Evolutionary conservation across 345 rosid genomes (phyloP), one percentile per base, ranked within the genome.

Genomic region (Gossypium bickii): DNA sequence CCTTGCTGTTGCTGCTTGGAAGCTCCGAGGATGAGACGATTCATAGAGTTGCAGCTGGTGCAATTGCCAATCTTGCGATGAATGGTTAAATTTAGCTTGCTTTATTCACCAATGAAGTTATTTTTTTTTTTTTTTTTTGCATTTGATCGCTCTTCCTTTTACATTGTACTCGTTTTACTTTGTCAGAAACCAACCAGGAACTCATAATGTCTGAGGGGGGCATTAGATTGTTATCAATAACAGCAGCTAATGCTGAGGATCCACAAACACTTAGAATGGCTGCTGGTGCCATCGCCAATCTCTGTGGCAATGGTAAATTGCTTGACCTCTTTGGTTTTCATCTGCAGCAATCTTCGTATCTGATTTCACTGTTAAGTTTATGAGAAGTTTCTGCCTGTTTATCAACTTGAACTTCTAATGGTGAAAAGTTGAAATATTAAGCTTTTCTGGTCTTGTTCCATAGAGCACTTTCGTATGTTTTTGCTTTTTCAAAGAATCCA

Each of bases 41-140:
- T 67, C 97, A 96, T 75, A 86, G 98, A 79, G 98, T 96, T 74
- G 98, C 99, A 72, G 98, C 99, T 58, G 99, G 99, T 78, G 99
- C 99, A 71, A 86, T 96, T 72, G 99, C 99, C 70, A 96, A 96
- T 83, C 97, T 96, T 71, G 98, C 99, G n/a, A 96, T 96, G 99
- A 96, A 89, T 70, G 99, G 99, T 96, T 74, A 79, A 53, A 48
- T 78, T 74, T 43, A 52, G 29, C 11, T 34, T 18, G 38, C 45
- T 12, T 47, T 15, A 15, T 60, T 45, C 22, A 45, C 48, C 70
- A 12, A 6, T 34, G 44, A 62, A 66, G 38, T 61, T n/a, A n/a
- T n/a, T 43, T 12, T 47, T 25, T 48, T 43, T 62, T 15, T 61
- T 47, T n/a, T 0, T 15, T 61, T 47, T n/a, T 0, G n/a, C 73